Percentiles rank a stretch among this genome's conserved stretches.
Evolutionary conservation across 2,329 filamentous ascomycete genomes (phyloP).

Genomic region (Ophiostoma pallidulum): DNA sequence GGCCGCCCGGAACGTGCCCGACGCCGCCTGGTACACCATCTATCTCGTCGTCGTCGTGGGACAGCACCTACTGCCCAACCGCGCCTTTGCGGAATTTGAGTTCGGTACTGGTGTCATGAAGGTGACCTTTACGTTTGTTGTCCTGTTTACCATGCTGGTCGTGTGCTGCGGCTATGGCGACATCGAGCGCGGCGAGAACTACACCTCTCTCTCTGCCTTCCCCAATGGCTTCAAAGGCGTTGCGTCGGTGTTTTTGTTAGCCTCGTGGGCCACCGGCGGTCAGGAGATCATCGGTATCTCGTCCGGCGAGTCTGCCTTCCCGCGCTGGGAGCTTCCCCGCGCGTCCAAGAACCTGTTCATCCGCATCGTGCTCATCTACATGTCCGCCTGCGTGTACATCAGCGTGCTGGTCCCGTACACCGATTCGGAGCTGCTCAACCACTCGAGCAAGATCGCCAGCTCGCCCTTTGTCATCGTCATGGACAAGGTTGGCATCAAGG

Average conservation of each 20-base stretch:
- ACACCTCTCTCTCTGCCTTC: constrained; percentile 25
- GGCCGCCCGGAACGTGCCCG: constrained; percentile 31
- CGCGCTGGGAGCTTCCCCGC: constrained; percentile 17
- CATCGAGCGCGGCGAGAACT: constrained; percentile 15
- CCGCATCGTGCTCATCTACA: constrained; percentile 16
- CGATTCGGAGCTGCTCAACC: constrained; percentile 10
- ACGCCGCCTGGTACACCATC: constrained; percentile 35
- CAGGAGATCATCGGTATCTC: constrained; percentile 53
- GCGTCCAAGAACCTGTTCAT: constrained; percentile 13
- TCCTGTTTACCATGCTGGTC: constrained; percentile 15
- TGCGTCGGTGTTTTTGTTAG: constrained; percentile 64
- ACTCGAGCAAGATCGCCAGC: constrained; percentile 8
- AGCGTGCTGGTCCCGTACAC: constrained; percentile 14
- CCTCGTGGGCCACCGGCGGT: constrained; percentile 59
- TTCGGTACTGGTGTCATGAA: constrained; percentile 20
- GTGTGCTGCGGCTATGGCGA: constrained; percentile 14
- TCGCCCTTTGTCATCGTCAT: constrained; percentile 36
- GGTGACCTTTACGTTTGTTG: constrained; percentile 15
- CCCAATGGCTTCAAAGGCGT: constrained; percentile 67
- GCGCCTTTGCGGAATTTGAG: constrained; percentile 33
- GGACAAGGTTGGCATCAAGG: constrained; percentile 31
- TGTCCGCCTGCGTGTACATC: constrained; percentile 14
- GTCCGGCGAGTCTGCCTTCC: constrained; percentile 13
- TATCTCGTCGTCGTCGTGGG: constrained; percentile 19
- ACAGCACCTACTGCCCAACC: constrained; percentile 35